A percentile compares a stretch with the other conserved stretches of the same genome.
phyloP scores from a whole-genome alignment of 2,329 filamentous ascomycete species.

The Phialophora verrucosa region DNA sequence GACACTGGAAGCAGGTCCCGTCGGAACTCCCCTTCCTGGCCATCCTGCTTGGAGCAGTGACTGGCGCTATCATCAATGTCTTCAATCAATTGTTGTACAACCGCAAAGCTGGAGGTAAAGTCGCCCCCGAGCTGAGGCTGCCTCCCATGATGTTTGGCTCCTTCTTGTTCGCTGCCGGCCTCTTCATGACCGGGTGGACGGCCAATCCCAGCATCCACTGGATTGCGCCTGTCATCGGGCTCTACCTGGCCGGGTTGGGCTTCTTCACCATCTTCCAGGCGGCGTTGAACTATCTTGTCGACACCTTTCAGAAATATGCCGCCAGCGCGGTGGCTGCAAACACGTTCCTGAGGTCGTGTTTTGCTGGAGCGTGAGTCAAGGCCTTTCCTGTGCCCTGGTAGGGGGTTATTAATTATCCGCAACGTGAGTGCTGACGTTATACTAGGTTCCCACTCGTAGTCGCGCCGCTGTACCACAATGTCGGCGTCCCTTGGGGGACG shows the following conservation, averaged over 20 bases:
- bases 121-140: conserved; percentile 57
- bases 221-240: conserved; percentile 48
- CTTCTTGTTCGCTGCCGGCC: conserved; percentile 56
- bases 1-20: conserved; percentile 54
- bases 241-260: conserved; percentile 49
- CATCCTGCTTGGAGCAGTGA: conserved; percentile 52
- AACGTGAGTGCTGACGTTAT: neutral
- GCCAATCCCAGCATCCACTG: conserved; percentile 48
- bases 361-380: conserved; percentile 47
- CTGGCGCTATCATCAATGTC: conserved; percentile 51
- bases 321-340: conserved; percentile 54
- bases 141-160: conserved; percentile 58
- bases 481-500: conserved; percentile 57
- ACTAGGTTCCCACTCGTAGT: conserved; percentile 55
- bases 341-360: conserved; percentile 54
- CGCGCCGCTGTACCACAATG: conserved; percentile 51
- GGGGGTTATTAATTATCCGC: neutral
- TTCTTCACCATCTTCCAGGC: conserved; percentile 52
- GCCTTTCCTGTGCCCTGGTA: neutral
- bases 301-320: conserved; percentile 52
- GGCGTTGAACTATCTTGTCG: conserved; percentile 52
- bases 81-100: conserved; percentile 49
- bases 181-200: conserved; percentile 68
- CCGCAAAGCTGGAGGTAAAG: conserved; percentile 32
- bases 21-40: conserved; percentile 57